Percentiles rank a stretch among this genome's conserved stretches.
Conservation (phyloP, 1,284 basidiomycete genomes). For the Tilletiopsis washingtonensis region DNA sequence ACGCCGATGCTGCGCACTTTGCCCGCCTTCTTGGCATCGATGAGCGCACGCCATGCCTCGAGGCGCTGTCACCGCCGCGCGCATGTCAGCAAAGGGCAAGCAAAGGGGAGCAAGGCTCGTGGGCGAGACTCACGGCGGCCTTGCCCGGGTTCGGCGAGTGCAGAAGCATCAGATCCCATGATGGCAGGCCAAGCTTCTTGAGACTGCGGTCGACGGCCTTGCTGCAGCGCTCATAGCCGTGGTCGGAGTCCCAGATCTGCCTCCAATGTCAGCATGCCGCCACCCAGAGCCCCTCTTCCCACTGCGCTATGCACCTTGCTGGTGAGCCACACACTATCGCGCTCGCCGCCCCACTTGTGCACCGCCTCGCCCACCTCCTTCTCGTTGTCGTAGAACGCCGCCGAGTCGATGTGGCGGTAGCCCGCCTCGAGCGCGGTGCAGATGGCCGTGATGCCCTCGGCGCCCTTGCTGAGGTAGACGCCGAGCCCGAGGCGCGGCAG, state of each 20-base stretch:
- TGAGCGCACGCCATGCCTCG: slow-evolving; percentile 29
- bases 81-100: no score
- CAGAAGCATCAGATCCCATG: slow-evolving; percentile 39
- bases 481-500: slow-evolving; percentile 9
- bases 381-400: slow-evolving; percentile 69
- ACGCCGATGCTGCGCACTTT: slow-evolving; percentile 23
- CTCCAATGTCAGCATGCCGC: no score
- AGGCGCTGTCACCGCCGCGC: slow-evolving; percentile 21
- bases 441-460: neutral
- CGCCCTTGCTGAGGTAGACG: slow-evolving; percentile 4
- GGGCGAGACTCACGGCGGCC: no score
- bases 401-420: slow-evolving; percentile 44
- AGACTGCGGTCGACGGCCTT: slow-evolving; percentile 16
- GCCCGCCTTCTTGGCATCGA: slow-evolving; percentile 20
- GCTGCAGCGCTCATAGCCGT: slow-evolving; percentile 16
- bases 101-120: no score
- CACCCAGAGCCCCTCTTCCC: neutral
- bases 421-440: neutral
- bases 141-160: slow-evolving; percentile 38
- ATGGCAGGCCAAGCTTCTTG: slow-evolving; percentile 14
- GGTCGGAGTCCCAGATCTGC: slow-evolving; percentile 10
- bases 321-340: slow-evolving; percentile 59
- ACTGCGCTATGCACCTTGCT: slow-evolving; percentile 19
- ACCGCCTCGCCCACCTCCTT: slow-evolving; percentile 57
- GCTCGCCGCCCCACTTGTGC: slow-evolving; percentile 51